These are phyloP conservation scores for Gillenia trifoliata DNA, from an alignment of 306 rosid species.

Conservation along the genomic window DNA sequence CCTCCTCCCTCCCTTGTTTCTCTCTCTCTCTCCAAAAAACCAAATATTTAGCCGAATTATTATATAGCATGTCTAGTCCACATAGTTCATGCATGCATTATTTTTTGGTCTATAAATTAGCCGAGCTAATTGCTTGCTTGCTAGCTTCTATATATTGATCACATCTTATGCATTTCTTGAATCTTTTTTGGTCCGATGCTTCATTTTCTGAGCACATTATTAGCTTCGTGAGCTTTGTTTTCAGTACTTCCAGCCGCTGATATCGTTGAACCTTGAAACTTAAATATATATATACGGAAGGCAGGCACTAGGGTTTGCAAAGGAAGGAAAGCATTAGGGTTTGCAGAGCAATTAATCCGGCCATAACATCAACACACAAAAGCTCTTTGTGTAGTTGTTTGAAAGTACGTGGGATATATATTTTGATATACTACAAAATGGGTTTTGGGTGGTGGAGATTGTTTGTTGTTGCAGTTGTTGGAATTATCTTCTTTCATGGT, in stretches of 20 bases:
- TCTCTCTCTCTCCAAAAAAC: background rate
- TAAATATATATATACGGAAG: background rate
- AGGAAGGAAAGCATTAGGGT: background rate
- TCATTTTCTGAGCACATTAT: background rate
- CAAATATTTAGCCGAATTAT: too few relatives aligned
- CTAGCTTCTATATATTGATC: background rate
- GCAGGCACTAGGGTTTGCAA: background rate
- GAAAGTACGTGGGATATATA: background rate
- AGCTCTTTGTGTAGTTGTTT: background rate
- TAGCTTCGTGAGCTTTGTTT: background rate
- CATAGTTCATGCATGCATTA: background rate
- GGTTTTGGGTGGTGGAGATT: conserved; percentile 34
- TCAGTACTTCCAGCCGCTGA: background rate
- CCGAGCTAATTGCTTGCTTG: background rate
- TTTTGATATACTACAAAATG: conserved; percentile 6
- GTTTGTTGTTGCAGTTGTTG: conserved; percentile 28
- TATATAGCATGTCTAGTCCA: too few relatives aligned
- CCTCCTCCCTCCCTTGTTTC: background rate
- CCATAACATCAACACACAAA: background rate
- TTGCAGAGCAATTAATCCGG: background rate
- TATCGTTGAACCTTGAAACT: background rate
- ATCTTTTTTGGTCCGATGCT: background rate
- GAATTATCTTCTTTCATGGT: conserved; percentile 33
- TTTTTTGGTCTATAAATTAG: background rate
- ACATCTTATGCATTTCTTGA: conserved; percentile 17